Evolutionary conservation across 371 early-diverging fungal genomes (phyloP), one percentile per base, ranked within the genome.

Genomic region (Actinomortierella ambigua): DNA sequence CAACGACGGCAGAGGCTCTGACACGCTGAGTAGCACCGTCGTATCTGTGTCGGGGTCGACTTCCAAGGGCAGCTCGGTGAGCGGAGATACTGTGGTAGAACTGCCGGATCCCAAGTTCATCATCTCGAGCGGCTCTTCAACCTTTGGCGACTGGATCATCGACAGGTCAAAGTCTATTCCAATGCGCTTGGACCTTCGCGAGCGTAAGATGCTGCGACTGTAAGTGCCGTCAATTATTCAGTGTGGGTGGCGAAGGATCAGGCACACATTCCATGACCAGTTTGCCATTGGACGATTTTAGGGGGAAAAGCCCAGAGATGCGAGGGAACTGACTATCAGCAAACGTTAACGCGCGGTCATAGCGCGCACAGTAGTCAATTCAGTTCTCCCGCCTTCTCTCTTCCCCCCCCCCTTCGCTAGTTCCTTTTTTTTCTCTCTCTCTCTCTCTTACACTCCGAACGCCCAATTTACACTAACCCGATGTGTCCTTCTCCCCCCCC

Each of bases 111-210:
- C 73, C 57, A 71, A 76, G 57, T 70, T 80, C n/a, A 79, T 66
- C 29, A 61, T 80, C 48, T 75, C 82, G 13, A 55, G 63, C 20
- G 79, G 75, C 14, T 81, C 77, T 11, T 57, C 76, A 1, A 64
- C 75, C 34, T 85, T 91, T 64, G 87, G 88, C 2, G 85, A 85
- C 52, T 93, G 91, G 87, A 91, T 94, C 77, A 79, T 81, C 49
- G 90, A 87, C 68, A 87, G 97, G 22, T 79, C 96, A 46, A 95
- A 94, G 77, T 95, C 82, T 71, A 96, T 98, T 63, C 98, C 98
- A 3, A 65, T 98, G 63, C 91, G 98, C 24, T 79, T 98, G 69
- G 88, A 90, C 28, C 62, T 90, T 48, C 82, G 88, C 43, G 98
- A 98, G 75, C 86, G 98, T 60, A 97, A 94, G 76, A 87, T 81